phyloP scores from a whole-genome alignment of 176 grass and related monocot genomes.

The Pharus latifolius region DNA sequence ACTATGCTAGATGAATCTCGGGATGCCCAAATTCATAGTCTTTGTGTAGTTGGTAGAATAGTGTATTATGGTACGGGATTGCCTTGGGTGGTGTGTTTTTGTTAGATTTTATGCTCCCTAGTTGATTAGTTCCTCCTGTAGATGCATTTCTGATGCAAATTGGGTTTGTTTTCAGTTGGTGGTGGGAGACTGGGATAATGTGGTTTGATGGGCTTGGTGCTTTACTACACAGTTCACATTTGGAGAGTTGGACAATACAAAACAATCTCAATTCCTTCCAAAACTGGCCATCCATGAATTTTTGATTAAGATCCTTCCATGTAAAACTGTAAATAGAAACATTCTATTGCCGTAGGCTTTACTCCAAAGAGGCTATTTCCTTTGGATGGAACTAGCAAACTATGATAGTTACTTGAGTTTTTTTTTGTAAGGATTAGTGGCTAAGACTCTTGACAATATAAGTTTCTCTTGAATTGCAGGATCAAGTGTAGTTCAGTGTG shows the following conservation, averaged over 20 bases:
- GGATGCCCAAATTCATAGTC: too few relatives aligned
- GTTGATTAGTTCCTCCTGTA: background rate
- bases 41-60: too few relatives aligned
- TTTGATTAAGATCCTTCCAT: background rate
- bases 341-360: background rate
- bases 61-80: too few relatives aligned
- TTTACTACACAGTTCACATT: too few relatives aligned
- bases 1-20: too few relatives aligned
- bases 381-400: background rate
- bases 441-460: background rate
- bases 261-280: too few relatives aligned
- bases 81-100: background rate
- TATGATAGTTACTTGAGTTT: background rate
- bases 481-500: background rate
- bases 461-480: background rate
- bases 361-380: background rate
- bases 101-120: background rate
- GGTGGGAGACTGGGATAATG: background rate
- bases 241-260: too few relatives aligned
- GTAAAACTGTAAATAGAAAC: background rate
- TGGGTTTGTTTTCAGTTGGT: background rate
- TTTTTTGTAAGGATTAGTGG: background rate
- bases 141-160: background rate
- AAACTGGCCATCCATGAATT: too few relatives aligned
- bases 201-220: background rate